Evolutionary conservation across 2,329 filamentous ascomycete genomes (phyloP).

Genomic region (Trichothecium sympodiale): DNA sequence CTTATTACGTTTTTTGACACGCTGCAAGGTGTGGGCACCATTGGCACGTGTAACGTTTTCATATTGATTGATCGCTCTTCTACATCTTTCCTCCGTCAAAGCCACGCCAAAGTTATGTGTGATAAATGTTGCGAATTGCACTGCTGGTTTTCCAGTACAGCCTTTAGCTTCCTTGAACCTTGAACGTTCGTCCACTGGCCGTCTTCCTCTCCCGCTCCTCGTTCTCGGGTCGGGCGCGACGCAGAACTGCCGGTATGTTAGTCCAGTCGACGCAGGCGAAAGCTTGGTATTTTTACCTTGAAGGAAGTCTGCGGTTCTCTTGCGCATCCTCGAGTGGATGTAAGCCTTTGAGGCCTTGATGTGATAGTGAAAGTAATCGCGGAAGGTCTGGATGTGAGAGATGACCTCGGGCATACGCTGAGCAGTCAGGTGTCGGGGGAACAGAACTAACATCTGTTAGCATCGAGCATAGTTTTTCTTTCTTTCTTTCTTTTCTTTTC

Average conservation of each 20-base stretch:
- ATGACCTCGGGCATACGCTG: slow-evolving; percentile 92
- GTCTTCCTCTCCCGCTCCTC: slow-evolving; percentile 98
- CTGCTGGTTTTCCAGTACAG: neutral
- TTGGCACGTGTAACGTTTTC: too few species aligned
- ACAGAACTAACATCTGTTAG: slow-evolving; percentile 55
- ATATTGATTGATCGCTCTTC: too few species aligned
- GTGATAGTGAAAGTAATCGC: slow-evolving; percentile 99
- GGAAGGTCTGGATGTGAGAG: slow-evolving; percentile 98
- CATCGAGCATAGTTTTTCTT: neutral
- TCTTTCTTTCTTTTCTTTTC: too few species aligned
- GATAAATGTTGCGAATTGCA: too few species aligned
- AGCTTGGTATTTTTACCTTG: slow-evolving; percentile 55
- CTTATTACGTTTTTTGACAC: too few species aligned
- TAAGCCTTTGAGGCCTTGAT: slow-evolving; percentile 99
- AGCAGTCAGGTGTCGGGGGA: slow-evolving; percentile 84
- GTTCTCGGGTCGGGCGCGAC: slow-evolving; percentile 85
- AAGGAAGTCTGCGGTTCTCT: slow-evolving; percentile 94
- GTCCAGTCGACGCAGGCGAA: slow-evolving; percentile 9
- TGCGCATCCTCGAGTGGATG: slow-evolving; percentile 96
- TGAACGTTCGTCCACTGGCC: slow-evolving; percentile 89
- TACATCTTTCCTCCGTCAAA: too few species aligned
- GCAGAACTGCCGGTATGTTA: slow-evolving; percentile 57
- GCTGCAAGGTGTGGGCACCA: too few species aligned
- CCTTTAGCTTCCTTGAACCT: slow-evolving; percentile 30
- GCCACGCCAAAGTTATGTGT: too few species aligned